Percentiles rank a stretch among this genome's conserved stretches.
These are phyloP conservation scores for Catharanthus roseus DNA, from an alignment of 257 asterid genomes.

Conservation along the genomic window DNA sequence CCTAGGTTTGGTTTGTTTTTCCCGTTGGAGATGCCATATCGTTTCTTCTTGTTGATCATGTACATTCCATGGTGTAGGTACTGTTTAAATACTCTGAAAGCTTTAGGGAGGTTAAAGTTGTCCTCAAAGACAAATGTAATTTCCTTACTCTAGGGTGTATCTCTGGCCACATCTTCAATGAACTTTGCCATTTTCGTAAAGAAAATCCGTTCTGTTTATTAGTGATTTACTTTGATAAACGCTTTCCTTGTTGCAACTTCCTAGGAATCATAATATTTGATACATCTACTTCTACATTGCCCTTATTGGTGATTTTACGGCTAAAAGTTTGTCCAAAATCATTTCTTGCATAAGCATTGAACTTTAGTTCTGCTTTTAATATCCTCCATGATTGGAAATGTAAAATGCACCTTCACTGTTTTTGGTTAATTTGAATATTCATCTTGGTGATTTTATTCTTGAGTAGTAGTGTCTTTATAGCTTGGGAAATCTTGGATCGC, in stretches of 20 bases:
- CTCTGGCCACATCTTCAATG: constrained; percentile 23
- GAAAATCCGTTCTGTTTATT: not conserved
- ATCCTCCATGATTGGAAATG: not conserved
- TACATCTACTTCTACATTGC: not conserved
- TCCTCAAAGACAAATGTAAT: constrained; percentile 25
- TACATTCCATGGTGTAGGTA: constrained; percentile 50
- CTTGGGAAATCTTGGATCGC: not conserved
- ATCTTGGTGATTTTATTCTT: not conserved
- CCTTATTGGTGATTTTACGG: not conserved
- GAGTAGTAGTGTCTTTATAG: not conserved
- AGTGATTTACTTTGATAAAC: not conserved
- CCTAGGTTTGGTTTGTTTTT: constrained; percentile 32
- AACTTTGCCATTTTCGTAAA: constrained; percentile 13
- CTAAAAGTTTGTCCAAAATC: not conserved
- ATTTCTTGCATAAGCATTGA: not conserved
- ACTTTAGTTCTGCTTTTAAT: not conserved
- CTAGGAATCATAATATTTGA: not conserved
- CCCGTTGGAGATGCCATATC: constrained; percentile 31
- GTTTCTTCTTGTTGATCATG: constrained; percentile 42
- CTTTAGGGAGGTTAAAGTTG: constrained; percentile 28
- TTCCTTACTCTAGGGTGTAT: constrained; percentile 20
- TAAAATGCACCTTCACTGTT: not conserved
- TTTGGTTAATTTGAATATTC: not conserved
- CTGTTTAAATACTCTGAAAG: constrained; percentile 32
- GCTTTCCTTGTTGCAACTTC: not conserved